Evolutionary conservation across 345 rosid genomes (phyloP), one percentile per base, ranked within the genome.

Genomic region (Garcia nutans): DNA sequence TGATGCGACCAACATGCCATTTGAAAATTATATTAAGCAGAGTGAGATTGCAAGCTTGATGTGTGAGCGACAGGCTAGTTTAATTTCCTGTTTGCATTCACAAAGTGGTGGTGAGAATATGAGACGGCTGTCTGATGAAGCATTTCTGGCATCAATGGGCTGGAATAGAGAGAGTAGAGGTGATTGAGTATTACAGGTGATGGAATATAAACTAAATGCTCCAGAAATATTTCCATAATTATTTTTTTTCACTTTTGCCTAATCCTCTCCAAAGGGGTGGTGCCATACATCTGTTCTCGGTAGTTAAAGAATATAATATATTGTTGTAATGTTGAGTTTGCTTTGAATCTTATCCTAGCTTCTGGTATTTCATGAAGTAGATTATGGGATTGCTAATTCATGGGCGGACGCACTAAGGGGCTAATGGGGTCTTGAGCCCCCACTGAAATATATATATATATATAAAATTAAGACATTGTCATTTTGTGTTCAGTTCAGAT

Each of bases 61-160:
- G 62, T 41, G 65, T 37, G 88, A 84, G 57, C 78, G 82, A 47
- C 78, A 67, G 68, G 80, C 50, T 63, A 77, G 75, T 60, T 66
- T 57, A 58, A 55, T 70, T 47, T 79, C 86, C 50, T 66, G 74
- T 78, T 23, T 61, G 17, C 72, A 61, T 12, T 61, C 82, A 42
- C 77, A 69, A 70, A 19, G 59, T 23, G 61, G 45, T 61, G 85
- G 71, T 11, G 85, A 80, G 23, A 76, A 61, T 47, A 78, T 72
- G 66, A 85, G 76, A 76, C 78, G 45, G n/a, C 54, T 79, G 60
- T 72, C 84, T 2, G 86, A 84, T 41, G 92, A 87, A 68, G 86
- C 80, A 22, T 74, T 80, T 76, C 74, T 81, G 31, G 86, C 74
- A 31, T 79, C 85, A 11, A 65, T 85, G 7, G 84, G 86, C 20